Evolutionary conservation across 2,329 filamentous ascomycete genomes (phyloP).

Genomic region (Trichoderma sp.): DNA sequence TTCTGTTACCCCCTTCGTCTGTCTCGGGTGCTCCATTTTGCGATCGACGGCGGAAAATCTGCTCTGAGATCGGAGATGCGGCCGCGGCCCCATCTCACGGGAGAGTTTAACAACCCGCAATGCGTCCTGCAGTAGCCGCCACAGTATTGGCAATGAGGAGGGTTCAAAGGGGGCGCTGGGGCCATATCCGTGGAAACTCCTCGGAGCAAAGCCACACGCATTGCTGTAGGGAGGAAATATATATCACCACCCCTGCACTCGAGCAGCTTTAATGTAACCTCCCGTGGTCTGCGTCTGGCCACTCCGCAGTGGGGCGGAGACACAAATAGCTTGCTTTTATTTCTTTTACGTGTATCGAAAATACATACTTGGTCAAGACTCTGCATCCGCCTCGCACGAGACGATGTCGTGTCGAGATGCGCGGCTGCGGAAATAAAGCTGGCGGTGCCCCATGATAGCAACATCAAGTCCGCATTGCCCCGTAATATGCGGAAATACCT

Average conservation of each 20-base stretch:
- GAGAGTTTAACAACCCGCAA: not conserved
- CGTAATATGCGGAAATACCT: not conserved
- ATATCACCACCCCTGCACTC: not conserved
- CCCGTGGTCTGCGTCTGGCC: not conserved
- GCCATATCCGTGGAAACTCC: conserved; percentile 1
- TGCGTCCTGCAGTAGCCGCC: not conserved
- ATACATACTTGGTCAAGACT: not conserved
- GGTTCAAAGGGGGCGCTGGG: not conserved
- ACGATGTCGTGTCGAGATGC: not conserved
- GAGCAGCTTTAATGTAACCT: not conserved
- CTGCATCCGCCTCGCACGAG: not conserved
- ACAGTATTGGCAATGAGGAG: not conserved
- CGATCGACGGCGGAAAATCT: not conserved
- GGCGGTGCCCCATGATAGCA: not conserved
- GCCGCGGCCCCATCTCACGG: not conserved
- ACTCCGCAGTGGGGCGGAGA: not conserved
- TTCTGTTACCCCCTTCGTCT: not conserved
- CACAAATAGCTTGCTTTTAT: not conserved
- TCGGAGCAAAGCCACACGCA: not conserved
- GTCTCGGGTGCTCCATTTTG: not conserved
- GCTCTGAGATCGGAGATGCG: not conserved
- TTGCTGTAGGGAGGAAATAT: not conserved
- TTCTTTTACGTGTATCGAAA: not conserved
- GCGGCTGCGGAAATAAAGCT: not conserved
- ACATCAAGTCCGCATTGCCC: not conserved